Base-by-base conservation (phyloP, 768 basidiomycete genomes). In the Suillus subluteus region DNA sequence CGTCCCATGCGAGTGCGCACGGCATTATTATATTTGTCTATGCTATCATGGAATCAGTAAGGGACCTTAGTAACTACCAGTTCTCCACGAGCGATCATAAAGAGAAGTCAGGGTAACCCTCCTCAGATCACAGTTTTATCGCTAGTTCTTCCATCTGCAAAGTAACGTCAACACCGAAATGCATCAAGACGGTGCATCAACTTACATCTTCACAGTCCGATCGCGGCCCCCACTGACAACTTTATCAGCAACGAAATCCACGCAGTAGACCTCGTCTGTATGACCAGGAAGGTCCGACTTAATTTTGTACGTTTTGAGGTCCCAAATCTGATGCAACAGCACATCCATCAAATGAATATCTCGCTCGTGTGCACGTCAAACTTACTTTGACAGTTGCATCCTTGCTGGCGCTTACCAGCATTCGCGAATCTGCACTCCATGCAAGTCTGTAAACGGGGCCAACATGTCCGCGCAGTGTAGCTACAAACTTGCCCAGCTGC, bases 201-300 rank as follows among this genome's bases (percentile, higher is more conserved):
- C 94, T 71, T 74, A 98, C 94, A 99, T 98, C 81, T 98, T 98
- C 13, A 98, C 88, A n/a, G 88, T 91, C 72, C 88, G 87, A 79
- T 99, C 97, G 54, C 92, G 82, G 16, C 97, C 97, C n/a, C 96
- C 97, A 74, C 95, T 97, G 69, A 98, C 95, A n/a, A 98, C 87
- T 77, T 99, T 99, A 81, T 99, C 97, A 1, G 96, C 96, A 2
- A 99, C 96, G 75, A 98, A 99, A 78, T 99, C 97, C 18, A 99
- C 97, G 73, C 97, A 98, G 79, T 98, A 99, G 43, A 99, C 96
- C 76, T 99, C 97, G 71, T 99, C 97, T 2, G 92, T 93, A 75
- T 99, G 97, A 23, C 97, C 97, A 0, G 96, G 95, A 21, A 99
- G 87, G 76, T 99, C 97, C 8, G 86, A 88, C 74, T 94, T 92